Conservation (phyloP, 192 early-diverging fungal species). For the Pilobolus umbonatus region DNA sequence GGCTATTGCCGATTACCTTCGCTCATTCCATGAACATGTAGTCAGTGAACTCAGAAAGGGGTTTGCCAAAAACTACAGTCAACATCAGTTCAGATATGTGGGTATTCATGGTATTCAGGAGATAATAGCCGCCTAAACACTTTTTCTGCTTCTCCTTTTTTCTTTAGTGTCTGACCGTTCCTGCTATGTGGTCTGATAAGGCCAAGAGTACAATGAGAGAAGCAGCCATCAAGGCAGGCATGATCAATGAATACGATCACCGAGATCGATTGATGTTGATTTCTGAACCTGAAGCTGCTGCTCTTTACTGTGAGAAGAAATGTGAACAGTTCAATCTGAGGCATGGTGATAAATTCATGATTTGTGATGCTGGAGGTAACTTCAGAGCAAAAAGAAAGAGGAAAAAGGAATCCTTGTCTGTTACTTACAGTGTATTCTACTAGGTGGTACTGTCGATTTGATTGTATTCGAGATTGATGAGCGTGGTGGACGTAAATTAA, state of each 20-base stretch:
- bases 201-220: conserved; percentile 53
- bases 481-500: conserved; percentile 34
- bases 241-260: conserved; percentile 39
- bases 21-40: conserved; percentile 41
- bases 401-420: conserved; percentile 17
- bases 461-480: conserved; percentile 49
- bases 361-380: conserved; percentile 50
- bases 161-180: conserved; percentile 36
- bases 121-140: conserved; percentile 30
- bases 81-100: conserved; percentile 38
- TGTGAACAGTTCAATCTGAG: conserved; percentile 45
- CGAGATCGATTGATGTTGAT: conserved; percentile 42
- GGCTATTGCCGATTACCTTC: conserved; percentile 46
- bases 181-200: conserved; percentile 50
- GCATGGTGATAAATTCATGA: conserved; percentile 48
- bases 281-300: conserved; percentile 50
- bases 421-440: not conserved
- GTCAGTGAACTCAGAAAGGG: conserved; percentile 40
- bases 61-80: conserved; percentile 36
- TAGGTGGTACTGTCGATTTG: conserved; percentile 49
- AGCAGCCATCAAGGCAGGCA: conserved; percentile 45
- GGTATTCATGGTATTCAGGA: conserved; percentile 30
- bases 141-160: not conserved
- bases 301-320: conserved; percentile 50
- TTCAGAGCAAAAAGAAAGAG: conserved; percentile 19